These are phyloP conservation scores for Didymella pomorum DNA, from an alignment of 2,329 filamentous ascomycete genomes.

Conservation along the genomic window DNA sequence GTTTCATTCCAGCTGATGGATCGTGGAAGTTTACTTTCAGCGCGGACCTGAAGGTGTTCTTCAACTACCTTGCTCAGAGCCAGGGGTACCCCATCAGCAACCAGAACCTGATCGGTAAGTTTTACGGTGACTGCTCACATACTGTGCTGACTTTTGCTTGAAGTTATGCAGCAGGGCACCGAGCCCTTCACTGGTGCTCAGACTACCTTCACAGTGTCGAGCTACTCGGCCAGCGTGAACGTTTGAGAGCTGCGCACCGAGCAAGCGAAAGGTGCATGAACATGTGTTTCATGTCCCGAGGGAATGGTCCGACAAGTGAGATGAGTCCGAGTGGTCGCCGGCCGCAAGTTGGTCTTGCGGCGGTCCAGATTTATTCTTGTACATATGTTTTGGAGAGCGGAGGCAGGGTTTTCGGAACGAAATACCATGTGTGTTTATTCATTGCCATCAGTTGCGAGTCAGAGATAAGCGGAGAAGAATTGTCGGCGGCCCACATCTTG, in stretches of 20 bases:
- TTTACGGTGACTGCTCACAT: background rate
- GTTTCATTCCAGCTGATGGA: slow-evolving; percentile 57
- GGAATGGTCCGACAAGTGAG: background rate
- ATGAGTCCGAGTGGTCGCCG: background rate
- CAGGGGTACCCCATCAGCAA: slow-evolving; percentile 52
- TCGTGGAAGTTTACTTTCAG: slow-evolving; percentile 58
- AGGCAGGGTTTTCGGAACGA: background rate
- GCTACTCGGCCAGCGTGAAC: slow-evolving; percentile 3
- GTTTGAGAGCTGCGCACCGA: background rate
- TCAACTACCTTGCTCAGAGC: slow-evolving; percentile 61
- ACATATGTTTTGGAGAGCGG: background rate
- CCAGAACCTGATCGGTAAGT: slow-evolving; percentile 38
- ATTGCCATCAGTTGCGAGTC: background rate
- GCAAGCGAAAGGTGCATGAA: background rate
- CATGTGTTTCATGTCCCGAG: slow-evolving; percentile 1
- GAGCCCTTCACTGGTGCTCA: slow-evolving; percentile 36
- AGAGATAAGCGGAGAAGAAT: background rate
- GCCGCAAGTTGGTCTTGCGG: background rate
- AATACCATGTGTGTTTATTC: background rate
- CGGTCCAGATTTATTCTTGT: background rate
- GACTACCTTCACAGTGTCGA: slow-evolving; percentile 32
- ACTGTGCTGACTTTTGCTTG: background rate
- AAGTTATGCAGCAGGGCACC: slow-evolving; percentile 35
- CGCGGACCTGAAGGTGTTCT: slow-evolving; percentile 65
- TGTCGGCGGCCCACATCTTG: background rate